These are phyloP conservation scores for Zalerion maritima DNA, from an alignment of 495 filamentous ascomycete genomes.

Conservation along the genomic window DNA sequence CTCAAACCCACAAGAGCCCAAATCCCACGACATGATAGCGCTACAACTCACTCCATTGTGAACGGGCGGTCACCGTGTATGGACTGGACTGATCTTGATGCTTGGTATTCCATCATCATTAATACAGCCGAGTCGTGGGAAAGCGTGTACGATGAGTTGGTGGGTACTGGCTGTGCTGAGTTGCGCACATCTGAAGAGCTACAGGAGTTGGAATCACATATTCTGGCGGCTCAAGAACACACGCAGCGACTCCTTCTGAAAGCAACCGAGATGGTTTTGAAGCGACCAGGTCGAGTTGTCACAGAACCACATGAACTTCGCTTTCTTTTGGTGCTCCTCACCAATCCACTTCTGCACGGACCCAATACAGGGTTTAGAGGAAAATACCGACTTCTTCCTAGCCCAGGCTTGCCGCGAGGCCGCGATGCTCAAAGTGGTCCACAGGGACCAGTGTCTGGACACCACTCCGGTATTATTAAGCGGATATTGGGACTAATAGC, in stretches of 20 bases:
- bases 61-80: slow-evolving; percentile 52
- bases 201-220: slow-evolving; percentile 40
- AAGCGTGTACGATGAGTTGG: slow-evolving; percentile 39
- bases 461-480: slow-evolving; percentile 76
- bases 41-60: slow-evolving; percentile 23
- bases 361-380: slow-evolving; percentile 6
- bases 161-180: no score
- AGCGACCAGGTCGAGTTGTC: slow-evolving; percentile 61
- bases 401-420: no score
- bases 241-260: slow-evolving; percentile 59
- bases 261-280: slow-evolving; percentile 71
- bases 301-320: slow-evolving; percentile 56
- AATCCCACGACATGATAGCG: slow-evolving; percentile 19
- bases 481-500: slow-evolving; percentile 69
- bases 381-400: slow-evolving; percentile 1
- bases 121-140: slow-evolving; percentile 39
- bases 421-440: slow-evolving; percentile 5
- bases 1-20: slow-evolving; percentile 18
- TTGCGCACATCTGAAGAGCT: no score
- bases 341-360: slow-evolving; percentile 61
- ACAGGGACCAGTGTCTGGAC: slow-evolving; percentile 25
- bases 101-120: slow-evolving; percentile 65
- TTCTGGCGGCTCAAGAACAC: slow-evolving; percentile 54
- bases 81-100: slow-evolving; percentile 55
- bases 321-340: slow-evolving; percentile 70